Base-by-base conservation (phyloP, 2,329 filamentous ascomycete genomes). In the Aspergillus ochraceus region DNA sequence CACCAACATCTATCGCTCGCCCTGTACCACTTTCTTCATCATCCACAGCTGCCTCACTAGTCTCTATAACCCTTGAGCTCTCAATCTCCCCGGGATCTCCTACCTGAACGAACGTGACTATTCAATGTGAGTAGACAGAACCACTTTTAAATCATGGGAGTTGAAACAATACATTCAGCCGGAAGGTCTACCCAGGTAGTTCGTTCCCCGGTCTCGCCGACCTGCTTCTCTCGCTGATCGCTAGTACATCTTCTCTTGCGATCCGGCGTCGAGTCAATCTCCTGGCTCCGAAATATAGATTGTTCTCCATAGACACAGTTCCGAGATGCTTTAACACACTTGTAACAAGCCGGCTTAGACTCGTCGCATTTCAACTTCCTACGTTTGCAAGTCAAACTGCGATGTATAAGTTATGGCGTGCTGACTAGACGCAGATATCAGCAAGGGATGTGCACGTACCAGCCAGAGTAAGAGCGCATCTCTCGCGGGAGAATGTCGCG, bases 321-420 rank as follows among this genome's bases (percentile, higher is more conserved):
- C 10, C 51, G 51, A 29, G n/a, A 26, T 1, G 51, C 51, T 42
- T 53, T 53, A 9, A 26, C 10, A 53, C 51, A 53, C n/a, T 20
- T n/a, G 50, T 30, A 3, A 19, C 50, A 52, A 8, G 22, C n/a
- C 8, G 51, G 51, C 30, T 53, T 53, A 4, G 17, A 19, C 32
- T 53, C 30, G 20, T 53, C 51, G 51, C 51, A 53, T 42, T 53
- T 53, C 19, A 53, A 53, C 22, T 53, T 53, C 36, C 36, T 42
- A 42, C 36, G 36, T 42, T 17, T 42, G 36, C 36, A 42, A 17
- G 36, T 42, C 36, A 42, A n/a, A n/a, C 20, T 30, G 20, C 26
- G 10, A 20, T 30, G 14, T 32, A 26, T 30, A 5, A 26, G 49
- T 24, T 6, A 24, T 24, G 14, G 6, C 14, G 26, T 52, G 2